Percentiles rank a stretch among this genome's conserved stretches.
phyloP scores from a whole-genome alignment of 2,329 filamentous ascomycete species.

The Colletotrichum sp. region DNA sequence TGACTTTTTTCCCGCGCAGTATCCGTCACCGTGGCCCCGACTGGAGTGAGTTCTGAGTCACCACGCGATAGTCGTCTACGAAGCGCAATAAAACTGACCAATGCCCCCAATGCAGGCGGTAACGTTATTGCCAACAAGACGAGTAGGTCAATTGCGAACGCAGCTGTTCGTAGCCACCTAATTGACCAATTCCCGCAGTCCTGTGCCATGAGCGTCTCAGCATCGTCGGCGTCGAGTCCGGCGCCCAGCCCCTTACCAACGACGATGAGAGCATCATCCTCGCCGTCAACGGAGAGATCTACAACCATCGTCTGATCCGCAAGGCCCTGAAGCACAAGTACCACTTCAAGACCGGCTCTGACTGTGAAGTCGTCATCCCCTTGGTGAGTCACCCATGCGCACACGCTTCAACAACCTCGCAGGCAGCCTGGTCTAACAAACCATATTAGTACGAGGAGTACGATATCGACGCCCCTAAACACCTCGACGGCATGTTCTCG shows the following conservation, averaged over 20 bases:
- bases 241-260: conserved; percentile 94
- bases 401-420: not conserved
- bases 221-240: conserved; percentile 96
- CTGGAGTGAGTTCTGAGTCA: conserved; percentile 78
- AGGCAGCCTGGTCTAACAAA: not conserved
- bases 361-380: conserved; percentile 98
- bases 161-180: not conserved
- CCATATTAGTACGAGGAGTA: conserved; percentile 80
- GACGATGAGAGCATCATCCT: conserved; percentile 87
- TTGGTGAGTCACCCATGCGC: conserved; percentile 64
- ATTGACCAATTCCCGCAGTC: conserved; percentile 59
- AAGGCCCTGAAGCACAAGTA: conserved; percentile 85
- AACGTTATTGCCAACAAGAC: conserved; percentile 90
- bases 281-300: conserved; percentile 99
- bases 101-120: conserved; percentile 66
- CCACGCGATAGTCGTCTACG: conserved; percentile 6
- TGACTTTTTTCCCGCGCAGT: conserved; percentile 56
- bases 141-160: conserved; percentile 63
- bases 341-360: conserved; percentile 98
- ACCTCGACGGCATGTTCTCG: conserved; percentile 99
- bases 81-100: conserved; percentile 31
- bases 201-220: conserved; percentile 96
- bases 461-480: conserved; percentile 88
- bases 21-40: conserved; percentile 96
- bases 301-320: conserved; percentile 96